Conservation (phyloP, 495 filamentous ascomycete genomes). For the Hypoxylon perforatum region DNA sequence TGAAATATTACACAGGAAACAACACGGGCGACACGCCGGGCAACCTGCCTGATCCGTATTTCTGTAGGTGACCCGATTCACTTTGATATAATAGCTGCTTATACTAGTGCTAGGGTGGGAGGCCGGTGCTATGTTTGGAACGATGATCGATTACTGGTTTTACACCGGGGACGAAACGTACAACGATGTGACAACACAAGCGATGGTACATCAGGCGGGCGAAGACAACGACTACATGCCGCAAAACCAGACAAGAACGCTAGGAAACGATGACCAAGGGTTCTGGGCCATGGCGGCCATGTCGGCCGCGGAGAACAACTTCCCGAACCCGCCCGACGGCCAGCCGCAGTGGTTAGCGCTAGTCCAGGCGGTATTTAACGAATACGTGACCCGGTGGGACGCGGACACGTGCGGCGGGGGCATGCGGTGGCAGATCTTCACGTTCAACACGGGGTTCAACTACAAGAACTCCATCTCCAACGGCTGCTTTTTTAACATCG, state of each 20-base stretch:
- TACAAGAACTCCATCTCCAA: constrained; percentile 86
- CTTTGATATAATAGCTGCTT: constrained; percentile 2
- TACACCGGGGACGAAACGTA: constrained; percentile 81
- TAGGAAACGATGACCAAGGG: constrained; percentile 86
- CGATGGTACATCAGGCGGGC: constrained; percentile 76
- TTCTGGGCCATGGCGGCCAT: constrained; percentile 90
- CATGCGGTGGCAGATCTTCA: constrained; percentile 85
- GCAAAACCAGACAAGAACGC: constrained; percentile 77
- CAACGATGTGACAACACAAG: constrained; percentile 75
- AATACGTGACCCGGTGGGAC: constrained; percentile 76
- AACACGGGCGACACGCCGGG: constrained; percentile 75
- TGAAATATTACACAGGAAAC: constrained; percentile 75
- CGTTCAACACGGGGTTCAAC: constrained; percentile 81
- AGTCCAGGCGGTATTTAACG: constrained; percentile 82
- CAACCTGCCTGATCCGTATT: constrained; percentile 80
- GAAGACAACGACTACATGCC: constrained; percentile 80
- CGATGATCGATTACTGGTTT: constrained; percentile 85
- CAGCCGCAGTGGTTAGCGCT: constrained; percentile 81
- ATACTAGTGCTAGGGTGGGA: constrained; percentile 70
- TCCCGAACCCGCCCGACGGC: constrained; percentile 70
- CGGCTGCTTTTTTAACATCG: constrained; percentile 84
- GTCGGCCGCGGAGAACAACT: constrained; percentile 82
- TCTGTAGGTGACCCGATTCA: constrained; percentile 56
- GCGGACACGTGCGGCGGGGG: constrained; percentile 75
- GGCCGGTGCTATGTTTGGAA: constrained; percentile 78